Base-by-base conservation (phyloP, 2,329 filamentous ascomycete species). In the Cladobotryum protrusum region DNA sequence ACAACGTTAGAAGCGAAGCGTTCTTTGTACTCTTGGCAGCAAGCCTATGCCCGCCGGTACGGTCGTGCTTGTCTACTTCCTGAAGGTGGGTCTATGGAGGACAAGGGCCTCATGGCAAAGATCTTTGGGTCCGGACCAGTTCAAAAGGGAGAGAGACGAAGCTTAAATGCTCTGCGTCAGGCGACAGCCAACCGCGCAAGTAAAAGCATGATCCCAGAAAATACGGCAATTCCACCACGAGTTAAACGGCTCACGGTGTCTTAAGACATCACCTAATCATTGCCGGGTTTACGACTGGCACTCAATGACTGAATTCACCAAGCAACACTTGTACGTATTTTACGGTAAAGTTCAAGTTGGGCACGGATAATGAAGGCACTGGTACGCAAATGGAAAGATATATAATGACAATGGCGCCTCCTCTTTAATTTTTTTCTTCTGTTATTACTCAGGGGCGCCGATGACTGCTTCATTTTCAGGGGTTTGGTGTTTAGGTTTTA, bases 21-120 rank as follows among this genome's bases (percentile, higher is more conserved):
- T 5, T 70, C 78, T 32, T 62, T 82, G 2, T 66, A 65, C 29
- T 56, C 61, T 4, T 82, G 76, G 72, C 77, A 78, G 60, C 67
- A 74, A 52, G 54, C 53, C 3, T 81, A 76, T 57, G 76, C 77
- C 24, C 67, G 72, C 7, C 65, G 59, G 3, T 54, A 59, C 41
- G 60, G 64, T 9, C 66, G 68, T n/a, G 61, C 67, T 2, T 55
- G 54, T 13, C 61, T 78, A 5, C 64, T 78, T 0, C 73, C 75
- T 0, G 52, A 57, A 2, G 70, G 70, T 6, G 63, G 61, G 14
- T 61, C 54, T 14, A 64, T 69, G 63, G 56, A 63, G 34, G 58
- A 62, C 13, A 59, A 55, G 35, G 57, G 58, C 5, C 47, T 63
- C 5, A 60, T 67, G 49, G 57, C 56, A 3, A 62, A 60, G 29